Evolutionary conservation across 108 stramenopile genomes (phyloP), one percentile per base, ranked within the genome.

Genomic region (Cyclostephanos tholiformis): DNA sequence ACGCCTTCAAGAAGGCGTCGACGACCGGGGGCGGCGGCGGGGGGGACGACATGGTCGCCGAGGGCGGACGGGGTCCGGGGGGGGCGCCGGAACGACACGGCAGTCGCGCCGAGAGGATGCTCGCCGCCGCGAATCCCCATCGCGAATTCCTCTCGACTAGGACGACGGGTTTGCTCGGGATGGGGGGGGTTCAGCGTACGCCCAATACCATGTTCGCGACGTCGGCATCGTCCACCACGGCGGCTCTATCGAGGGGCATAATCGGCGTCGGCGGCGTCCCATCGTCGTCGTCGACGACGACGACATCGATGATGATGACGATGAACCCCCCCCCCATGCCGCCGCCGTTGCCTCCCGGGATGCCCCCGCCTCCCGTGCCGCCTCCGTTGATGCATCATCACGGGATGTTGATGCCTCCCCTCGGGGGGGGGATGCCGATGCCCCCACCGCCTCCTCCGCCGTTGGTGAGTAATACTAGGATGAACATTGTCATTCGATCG

Each of bases 1-100:
- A 98, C 74, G 98, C 98, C 30, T 97, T 96, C 78, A 99, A 98
- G 78, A 97, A 96, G 80, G 95, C 95, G 50, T 79, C 91, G 10
- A 32, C 86, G 16, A 59, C 41, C 6, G 53, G 55, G 43, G 43
- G 27, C 66, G 30, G 5, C 5, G 68, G 11, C 2, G 70, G 65
- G 16, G 81, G 58, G 52, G 83, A 51, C 19, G 78, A 79, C 39
- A 87, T 44, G 70, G 75, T 76, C 16, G 81, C 67, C 59, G 82
- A 53, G 78, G 85, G 65, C 14, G 84, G 69, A 49, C 82, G 61
- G 65, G 82, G 85, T 57, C 82, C 84, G 25, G 87, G 89, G 10
- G 76, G 73, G 5, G 69, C 76, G 72, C 90, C 90, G 2, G 98
- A 98, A 74, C 79, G 99, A 12, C 99, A 99, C 80, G 99, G 99